phyloP scores from a whole-genome alignment of 225 moss, liverwort and hornwort species.

The Anthoceros angustus region DNA sequence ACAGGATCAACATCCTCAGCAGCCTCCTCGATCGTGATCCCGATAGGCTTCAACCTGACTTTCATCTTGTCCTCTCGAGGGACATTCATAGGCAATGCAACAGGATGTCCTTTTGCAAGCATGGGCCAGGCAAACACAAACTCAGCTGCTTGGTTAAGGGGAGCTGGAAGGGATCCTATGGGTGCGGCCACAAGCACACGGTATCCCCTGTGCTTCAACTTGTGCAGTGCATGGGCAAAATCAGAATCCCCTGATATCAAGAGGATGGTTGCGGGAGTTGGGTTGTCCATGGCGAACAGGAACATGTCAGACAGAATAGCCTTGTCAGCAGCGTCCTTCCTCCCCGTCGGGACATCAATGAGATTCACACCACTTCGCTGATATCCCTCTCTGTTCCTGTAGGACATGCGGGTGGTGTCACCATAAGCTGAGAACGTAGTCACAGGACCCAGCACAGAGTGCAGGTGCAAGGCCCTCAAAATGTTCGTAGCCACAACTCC shows the following conservation, averaged over 20 bases:
- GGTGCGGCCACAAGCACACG: conserved; percentile 74
- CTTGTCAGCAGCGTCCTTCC: conserved; percentile 91
- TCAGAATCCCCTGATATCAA: conserved; percentile 92
- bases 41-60: not conserved
- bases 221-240: conserved; percentile 85
- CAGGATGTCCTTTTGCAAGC: conserved; percentile 23
- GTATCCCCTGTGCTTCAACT: conserved; percentile 76
- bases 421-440: conserved; percentile 92
- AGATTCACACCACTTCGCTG: conserved; percentile 88
- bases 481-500: conserved; percentile 88
- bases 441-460: conserved; percentile 59
- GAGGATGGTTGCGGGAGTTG: conserved; percentile 74
- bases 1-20: not conserved
- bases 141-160: conserved; percentile 60
- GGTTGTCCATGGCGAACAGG: conserved; percentile 77
- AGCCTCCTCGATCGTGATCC: not conserved
- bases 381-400: conserved; percentile 85
- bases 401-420: conserved; percentile 73
- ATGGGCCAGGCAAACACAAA: conserved; percentile 88
- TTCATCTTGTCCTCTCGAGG: not conserved
- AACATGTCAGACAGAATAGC: conserved; percentile 93
- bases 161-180: conserved; percentile 59
- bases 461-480: conserved; percentile 55
- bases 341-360: conserved; percentile 87
- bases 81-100: not conserved